A percentile compares a stretch with the other conserved stretches of the same genome.
Conservation (phyloP, 2,329 filamentous ascomycete genomes). For the Tolypocladium amazonense region DNA sequence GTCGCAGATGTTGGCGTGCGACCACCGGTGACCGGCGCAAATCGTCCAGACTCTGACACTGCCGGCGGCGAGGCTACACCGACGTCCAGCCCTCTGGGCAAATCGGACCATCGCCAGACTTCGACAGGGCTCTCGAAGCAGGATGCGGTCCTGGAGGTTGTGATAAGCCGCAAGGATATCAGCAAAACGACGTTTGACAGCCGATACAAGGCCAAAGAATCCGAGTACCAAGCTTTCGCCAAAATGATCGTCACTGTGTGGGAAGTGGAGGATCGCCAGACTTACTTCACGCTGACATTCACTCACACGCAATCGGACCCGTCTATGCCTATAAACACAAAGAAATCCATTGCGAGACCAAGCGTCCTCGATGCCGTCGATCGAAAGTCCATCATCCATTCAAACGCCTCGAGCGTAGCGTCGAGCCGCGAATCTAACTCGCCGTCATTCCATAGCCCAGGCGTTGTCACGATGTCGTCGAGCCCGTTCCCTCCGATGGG, state of each 20-base stretch:
- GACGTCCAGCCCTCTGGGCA: constrained; percentile 13
- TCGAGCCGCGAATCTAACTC: constrained; percentile 38
- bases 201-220: constrained; percentile 22
- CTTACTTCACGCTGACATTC: constrained; percentile 66
- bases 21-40: constrained; percentile 11
- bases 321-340: constrained; percentile 19
- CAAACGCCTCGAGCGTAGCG: constrained; percentile 34
- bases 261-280: constrained; percentile 54
- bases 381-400: constrained; percentile 30
- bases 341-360: constrained; percentile 27
- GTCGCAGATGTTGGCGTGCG: constrained; percentile 29
- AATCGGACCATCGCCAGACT: constrained; percentile 21
- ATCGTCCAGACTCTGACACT: constrained; percentile 10
- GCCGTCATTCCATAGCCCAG: constrained; percentile 39
- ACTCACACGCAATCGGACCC: constrained; percentile 43
- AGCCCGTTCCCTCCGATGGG: constrained; percentile 57
- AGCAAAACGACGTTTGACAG: constrained; percentile 26
- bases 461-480: constrained; percentile 38
- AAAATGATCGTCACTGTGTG: constrained; percentile 72
- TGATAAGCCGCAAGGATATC: constrained; percentile 43
- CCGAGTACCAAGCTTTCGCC: constrained; percentile 40
- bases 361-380: constrained; percentile 35
- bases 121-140: constrained; percentile 25
- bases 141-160: constrained; percentile 57
- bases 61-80: constrained; percentile 27